These are phyloP conservation scores for Botrytis fragariae DNA, from an alignment of 2,329 filamentous ascomycete genomes.

Conservation along the genomic window DNA sequence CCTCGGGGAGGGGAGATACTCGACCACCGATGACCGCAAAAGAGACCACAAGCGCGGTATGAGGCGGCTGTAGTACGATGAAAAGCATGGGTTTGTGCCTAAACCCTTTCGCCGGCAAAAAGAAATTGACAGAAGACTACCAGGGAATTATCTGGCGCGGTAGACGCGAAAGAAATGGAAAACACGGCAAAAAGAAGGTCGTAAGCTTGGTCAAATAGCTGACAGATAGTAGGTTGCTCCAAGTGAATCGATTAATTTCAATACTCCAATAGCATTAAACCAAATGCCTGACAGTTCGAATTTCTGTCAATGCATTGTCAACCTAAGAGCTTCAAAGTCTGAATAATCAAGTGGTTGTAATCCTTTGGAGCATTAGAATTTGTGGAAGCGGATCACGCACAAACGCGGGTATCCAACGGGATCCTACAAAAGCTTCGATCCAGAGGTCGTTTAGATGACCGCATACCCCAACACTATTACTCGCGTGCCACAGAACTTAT, in stretches of 20 bases:
- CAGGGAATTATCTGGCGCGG: background rate
- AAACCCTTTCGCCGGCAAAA: background rate
- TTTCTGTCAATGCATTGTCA: background rate
- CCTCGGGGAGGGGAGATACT: constrained; percentile 8
- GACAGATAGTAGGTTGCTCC: background rate
- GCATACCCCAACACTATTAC: background rate
- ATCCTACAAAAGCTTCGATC: background rate
- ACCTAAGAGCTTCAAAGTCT: background rate
- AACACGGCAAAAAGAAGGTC: background rate
- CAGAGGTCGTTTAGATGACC: background rate
- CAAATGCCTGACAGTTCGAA: background rate
- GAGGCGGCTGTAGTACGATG: background rate
- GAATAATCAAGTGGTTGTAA: background rate
- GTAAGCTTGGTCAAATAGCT: background rate
- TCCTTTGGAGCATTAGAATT: background rate
- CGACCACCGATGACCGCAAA: background rate
- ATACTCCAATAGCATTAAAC: background rate
- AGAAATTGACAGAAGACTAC: background rate
- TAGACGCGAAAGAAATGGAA: background rate
- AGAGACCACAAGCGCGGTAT: constrained; percentile 1
- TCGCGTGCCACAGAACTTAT: background rate
- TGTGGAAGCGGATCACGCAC: background rate
- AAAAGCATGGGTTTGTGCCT: background rate
- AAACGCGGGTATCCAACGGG: background rate
- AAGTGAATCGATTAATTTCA: background rate